phyloP scores from a whole-genome alignment of 768 basidiomycete genomes.

The Hysterangium stoloniferum region DNA sequence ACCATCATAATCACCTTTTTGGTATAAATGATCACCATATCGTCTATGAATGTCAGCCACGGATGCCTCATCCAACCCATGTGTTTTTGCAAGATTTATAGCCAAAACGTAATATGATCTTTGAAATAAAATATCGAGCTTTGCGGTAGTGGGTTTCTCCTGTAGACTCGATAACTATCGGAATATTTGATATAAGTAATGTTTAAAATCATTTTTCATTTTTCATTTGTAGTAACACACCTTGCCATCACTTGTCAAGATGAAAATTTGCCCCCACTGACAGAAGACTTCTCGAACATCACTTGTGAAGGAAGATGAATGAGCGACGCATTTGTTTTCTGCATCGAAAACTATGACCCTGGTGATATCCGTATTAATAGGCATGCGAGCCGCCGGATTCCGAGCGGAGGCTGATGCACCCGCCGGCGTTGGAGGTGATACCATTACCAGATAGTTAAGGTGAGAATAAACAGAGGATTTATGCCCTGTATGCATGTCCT shows the following conservation, averaged over 20 bases:
- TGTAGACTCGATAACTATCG: conserved; percentile 54
- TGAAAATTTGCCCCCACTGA: conserved; percentile 73
- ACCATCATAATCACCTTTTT: conserved; percentile 86
- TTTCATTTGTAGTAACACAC: conserved; percentile 32
- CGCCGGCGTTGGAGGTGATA: conserved; percentile 77
- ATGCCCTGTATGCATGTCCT: conserved; percentile 38
- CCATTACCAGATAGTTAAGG: conserved; percentile 80
- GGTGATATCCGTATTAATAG: conserved; percentile 50
- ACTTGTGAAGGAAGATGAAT: conserved; percentile 69
- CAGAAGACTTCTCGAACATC: conserved; percentile 81
- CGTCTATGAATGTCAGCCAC: conserved; percentile 85
- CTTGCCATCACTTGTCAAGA: conserved; percentile 71
- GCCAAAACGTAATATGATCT: conserved; percentile 76
- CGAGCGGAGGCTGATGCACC: conserved; percentile 69
- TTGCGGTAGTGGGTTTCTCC: conserved; percentile 77
- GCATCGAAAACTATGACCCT: conserved; percentile 85
- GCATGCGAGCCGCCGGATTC: conserved; percentile 52
- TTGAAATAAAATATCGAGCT: conserved; percentile 78
- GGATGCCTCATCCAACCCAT: conserved; percentile 60
- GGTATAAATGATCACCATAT: conserved; percentile 88
- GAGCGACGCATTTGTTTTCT: conserved; percentile 86
- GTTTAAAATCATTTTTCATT: neutral
- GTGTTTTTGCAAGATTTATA: conserved; percentile 73
- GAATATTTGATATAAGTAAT: neutral
- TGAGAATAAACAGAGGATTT: conserved; percentile 75